Conservation (phyloP, 179 eudicot genomes). For the Spinacia oleracea region DNA sequence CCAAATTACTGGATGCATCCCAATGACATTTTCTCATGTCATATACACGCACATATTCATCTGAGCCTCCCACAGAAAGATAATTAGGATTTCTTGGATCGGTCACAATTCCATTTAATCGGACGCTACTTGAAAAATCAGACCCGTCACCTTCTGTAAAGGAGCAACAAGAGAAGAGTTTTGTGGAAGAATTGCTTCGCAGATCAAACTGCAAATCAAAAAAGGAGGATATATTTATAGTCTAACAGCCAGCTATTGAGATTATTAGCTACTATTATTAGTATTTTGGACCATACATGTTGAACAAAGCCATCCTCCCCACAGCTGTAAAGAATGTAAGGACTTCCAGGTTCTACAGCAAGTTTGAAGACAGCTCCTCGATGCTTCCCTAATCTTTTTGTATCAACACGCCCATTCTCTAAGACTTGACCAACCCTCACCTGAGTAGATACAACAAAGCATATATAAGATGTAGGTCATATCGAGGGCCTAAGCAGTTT, state of each 20-base stretch:
- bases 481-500: constrained; percentile 4
- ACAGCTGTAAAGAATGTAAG: constrained; percentile 68
- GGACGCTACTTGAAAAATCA: constrained; percentile 33
- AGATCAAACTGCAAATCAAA: constrained; percentile 64
- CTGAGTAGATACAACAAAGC: constrained; percentile 37
- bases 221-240: constrained; percentile 17
- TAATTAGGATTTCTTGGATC: constrained; percentile 77
- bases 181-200: constrained; percentile 57
- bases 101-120: constrained; percentile 57
- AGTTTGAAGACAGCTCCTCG: constrained; percentile 67
- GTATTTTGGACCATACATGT: constrained; percentile 52
- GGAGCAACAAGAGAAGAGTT: constrained; percentile 70
- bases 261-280: neutral
- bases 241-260: constrained; percentile 1
- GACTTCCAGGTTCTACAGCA: constrained; percentile 85
- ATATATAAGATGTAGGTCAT: neutral
- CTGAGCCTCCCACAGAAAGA: constrained; percentile 70
- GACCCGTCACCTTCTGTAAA: constrained; percentile 36
- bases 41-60: constrained; percentile 70
- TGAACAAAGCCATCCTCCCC: constrained; percentile 86
- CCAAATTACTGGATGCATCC: constrained; percentile 49
- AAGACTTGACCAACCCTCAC: constrained; percentile 57
- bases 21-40: constrained; percentile 60
- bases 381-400: constrained; percentile 62
- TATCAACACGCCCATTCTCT: constrained; percentile 54